A percentile compares a stretch with the other conserved stretches of the same genome.
phyloP scores from a whole-genome alignment of 23 red algal genomes.

The Gracilariopsis chorda region DNA sequence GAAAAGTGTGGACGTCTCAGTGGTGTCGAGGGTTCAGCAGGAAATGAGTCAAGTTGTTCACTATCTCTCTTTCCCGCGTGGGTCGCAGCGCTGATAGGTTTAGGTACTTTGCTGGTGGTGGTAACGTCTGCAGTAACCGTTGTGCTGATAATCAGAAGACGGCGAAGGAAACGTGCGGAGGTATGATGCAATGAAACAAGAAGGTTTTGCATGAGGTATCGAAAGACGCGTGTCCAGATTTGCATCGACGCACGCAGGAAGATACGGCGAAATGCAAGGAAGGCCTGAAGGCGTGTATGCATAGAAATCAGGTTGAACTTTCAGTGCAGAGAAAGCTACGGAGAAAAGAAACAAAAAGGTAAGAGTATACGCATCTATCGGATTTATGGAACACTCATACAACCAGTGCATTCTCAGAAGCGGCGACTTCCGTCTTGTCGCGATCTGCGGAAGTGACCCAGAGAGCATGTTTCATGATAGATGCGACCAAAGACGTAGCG shows the following conservation, averaged over 20 bases:
- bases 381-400: constrained; percentile 19
- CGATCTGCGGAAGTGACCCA: background rate
- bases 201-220: too few relatives aligned
- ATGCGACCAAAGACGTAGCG: constrained; percentile 18
- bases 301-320: too few relatives aligned
- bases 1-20: constrained; percentile 29
- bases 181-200: too few relatives aligned
- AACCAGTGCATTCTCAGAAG: constrained; percentile 26
- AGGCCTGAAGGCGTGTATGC: background rate
- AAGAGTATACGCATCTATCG: background rate
- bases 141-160: background rate
- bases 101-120: background rate
- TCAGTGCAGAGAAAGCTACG: too few relatives aligned
- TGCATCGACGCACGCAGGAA: too few relatives aligned
- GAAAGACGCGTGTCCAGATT: too few relatives aligned
- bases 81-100: background rate
- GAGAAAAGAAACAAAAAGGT: background rate
- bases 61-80: constrained; percentile 15
- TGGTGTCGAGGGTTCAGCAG: constrained; percentile 5
- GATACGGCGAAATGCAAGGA: background rate
- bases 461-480: constrained; percentile 45
- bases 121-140: background rate
- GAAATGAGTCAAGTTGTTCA: background rate
- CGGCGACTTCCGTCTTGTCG: background rate
- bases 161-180: too few relatives aligned